Percentiles rank a stretch among this genome's conserved stretches.
Conservation (phyloP, 2,329 filamentous ascomycete genomes). For the Pseudonectria buxi region DNA sequence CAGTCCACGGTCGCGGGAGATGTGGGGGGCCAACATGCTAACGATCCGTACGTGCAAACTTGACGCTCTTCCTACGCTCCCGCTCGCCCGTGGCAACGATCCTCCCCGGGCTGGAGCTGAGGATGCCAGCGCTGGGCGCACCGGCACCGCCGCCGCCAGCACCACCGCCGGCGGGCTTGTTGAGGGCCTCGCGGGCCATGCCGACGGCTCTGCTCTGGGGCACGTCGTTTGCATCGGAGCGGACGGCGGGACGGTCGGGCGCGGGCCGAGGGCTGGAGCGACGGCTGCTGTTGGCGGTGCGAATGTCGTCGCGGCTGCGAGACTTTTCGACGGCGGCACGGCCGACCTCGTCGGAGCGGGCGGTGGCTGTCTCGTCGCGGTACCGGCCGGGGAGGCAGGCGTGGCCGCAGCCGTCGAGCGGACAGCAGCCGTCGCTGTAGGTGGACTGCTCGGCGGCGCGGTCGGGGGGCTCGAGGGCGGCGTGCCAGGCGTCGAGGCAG, state of each 20-base stretch:
- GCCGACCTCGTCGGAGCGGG: slow-evolving; percentile 45
- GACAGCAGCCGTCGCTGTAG: slow-evolving; percentile 52
- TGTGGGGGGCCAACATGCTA: no score
- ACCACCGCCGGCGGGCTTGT: slow-evolving; percentile 23
- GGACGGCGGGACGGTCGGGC: slow-evolving; percentile 19
- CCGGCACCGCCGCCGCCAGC: slow-evolving; percentile 7
- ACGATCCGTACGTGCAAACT: slow-evolving; percentile 44
- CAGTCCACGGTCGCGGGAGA: no score
- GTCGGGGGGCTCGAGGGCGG: slow-evolving; percentile 20
- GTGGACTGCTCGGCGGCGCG: slow-evolving; percentile 16
- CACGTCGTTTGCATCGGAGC: slow-evolving; percentile 47
- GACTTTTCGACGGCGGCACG: slow-evolving; percentile 38
- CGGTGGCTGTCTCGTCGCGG: slow-evolving; percentile 40
- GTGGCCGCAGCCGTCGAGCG: slow-evolving; percentile 59
- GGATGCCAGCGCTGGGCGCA: slow-evolving; percentile 21
- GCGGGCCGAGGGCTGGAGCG: slow-evolving; percentile 23
- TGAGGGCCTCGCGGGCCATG: slow-evolving; percentile 48
- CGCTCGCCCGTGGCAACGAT: slow-evolving; percentile 32
- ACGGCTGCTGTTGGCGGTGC: slow-evolving; percentile 18
- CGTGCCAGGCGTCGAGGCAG: slow-evolving; percentile 55
- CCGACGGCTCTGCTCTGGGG: slow-evolving; percentile 55
- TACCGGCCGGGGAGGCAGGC: slow-evolving; percentile 54
- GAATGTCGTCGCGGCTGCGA: slow-evolving; percentile 19
- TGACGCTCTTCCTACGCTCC: slow-evolving; percentile 58
- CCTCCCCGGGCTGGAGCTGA: slow-evolving; percentile 46